Percentiles rank a stretch among this genome's conserved stretches.
phyloP scores from a whole-genome alignment of 352 stramenopile genomes.

The Pythium vanterpoolii region DNA sequence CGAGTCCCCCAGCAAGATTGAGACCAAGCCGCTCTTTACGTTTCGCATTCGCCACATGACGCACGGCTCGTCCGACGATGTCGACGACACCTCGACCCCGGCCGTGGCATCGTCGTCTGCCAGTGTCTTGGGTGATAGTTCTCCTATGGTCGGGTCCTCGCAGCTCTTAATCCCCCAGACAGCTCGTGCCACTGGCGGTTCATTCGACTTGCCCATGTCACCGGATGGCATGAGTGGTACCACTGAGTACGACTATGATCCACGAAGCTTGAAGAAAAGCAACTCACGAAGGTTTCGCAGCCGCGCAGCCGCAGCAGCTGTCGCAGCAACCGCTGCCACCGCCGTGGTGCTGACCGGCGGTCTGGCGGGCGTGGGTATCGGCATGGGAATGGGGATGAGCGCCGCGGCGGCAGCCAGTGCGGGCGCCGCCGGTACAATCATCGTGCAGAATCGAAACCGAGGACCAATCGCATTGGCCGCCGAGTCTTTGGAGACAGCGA shows the following conservation, averaged over 20 bases:
- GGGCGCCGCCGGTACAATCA: constrained; percentile 63
- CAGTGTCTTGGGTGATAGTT: constrained; percentile 23
- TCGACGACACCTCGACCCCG: constrained; percentile 29
- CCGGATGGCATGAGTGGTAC: constrained; percentile 22
- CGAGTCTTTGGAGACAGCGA: constrained; percentile 77
- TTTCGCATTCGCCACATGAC: constrained; percentile 74
- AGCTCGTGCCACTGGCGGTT: constrained; percentile 8
- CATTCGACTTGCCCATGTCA: constrained; percentile 23
- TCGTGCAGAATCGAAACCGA: constrained; percentile 66
- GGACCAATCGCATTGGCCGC: constrained; percentile 73
- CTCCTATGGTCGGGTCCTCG: constrained; percentile 27
- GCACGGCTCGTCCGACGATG: constrained; percentile 47
- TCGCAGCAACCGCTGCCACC: constrained; percentile 70
- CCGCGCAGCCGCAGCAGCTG: constrained; percentile 58
- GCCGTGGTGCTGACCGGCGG: constrained; percentile 77
- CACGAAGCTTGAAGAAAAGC: constrained; percentile 43
- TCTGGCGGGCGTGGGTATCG: constrained; percentile 72
- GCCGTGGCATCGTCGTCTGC: constrained; percentile 13
- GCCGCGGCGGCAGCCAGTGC: constrained; percentile 70
- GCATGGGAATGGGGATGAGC: constrained; percentile 80
- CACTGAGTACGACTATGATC: constrained; percentile 48
- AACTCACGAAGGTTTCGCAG: constrained; percentile 59
- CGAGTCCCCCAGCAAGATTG: constrained; percentile 83
- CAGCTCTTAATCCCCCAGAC: constrained; percentile 22
- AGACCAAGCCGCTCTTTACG: constrained; percentile 85